Evolutionary conservation across 495 filamentous ascomycete genomes (phyloP).

Genomic region (Hypoxylon subgilvum): DNA sequence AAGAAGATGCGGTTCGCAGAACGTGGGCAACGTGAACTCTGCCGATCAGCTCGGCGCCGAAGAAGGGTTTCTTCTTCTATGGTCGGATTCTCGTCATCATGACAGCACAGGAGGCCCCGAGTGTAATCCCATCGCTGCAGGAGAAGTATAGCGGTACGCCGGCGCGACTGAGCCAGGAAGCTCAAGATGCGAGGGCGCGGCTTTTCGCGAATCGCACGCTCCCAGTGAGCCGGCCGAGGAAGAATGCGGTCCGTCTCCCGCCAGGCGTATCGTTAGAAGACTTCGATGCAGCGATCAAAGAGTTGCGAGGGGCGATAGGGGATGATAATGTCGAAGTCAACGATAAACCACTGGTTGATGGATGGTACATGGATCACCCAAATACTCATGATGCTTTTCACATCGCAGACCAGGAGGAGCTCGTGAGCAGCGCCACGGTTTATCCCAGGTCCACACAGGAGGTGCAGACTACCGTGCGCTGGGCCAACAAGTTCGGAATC

Average conservation of each 20-base stretch:
- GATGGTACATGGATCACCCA: conserved; percentile 57
- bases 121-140: conserved; percentile 26
- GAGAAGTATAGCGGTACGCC: conserved; percentile 44
- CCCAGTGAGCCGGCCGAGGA: conserved; percentile 41
- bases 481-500: conserved; percentile 56
- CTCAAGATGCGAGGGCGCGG: conserved; percentile 37
- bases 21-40: background rate
- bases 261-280: conserved; percentile 43
- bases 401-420: conserved; percentile 51
- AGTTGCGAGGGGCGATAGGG: conserved; percentile 42
- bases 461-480: conserved; percentile 54
- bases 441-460: conserved; percentile 51
- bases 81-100: conserved; percentile 13
- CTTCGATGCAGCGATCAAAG: conserved; percentile 48
- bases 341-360: conserved; percentile 49
- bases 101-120: conserved; percentile 3
- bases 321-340: conserved; percentile 50
- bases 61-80: background rate
- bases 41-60: background rate
- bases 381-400: conserved; percentile 56
- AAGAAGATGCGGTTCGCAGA: conserved; percentile 14
- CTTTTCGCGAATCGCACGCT: conserved; percentile 44
- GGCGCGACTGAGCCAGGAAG: conserved; percentile 38
- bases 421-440: conserved; percentile 51
- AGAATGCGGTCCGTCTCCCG: conserved; percentile 43